Percentiles rank a stretch among this genome's conserved stretches.
Evolutionary conservation across 306 rosid species (phyloP).

Genomic region (Lathyrus oleraceus): DNA sequence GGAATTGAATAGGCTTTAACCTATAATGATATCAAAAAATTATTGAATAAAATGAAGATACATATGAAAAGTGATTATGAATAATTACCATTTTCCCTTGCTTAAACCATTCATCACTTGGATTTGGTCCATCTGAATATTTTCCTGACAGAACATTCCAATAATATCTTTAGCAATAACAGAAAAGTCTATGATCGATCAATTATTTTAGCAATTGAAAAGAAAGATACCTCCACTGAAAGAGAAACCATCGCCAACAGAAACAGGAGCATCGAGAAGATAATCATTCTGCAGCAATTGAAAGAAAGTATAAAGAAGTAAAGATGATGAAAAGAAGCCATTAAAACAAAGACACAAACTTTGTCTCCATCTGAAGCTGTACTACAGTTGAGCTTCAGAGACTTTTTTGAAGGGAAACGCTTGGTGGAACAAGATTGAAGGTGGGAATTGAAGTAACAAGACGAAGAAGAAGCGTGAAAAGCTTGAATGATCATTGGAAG

Average conservation of each 20-base stretch:
- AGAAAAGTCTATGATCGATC: neutral
- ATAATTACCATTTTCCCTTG: slow-evolving; percentile 69
- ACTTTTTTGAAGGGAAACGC: slow-evolving; percentile 34
- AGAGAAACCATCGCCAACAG: slow-evolving; percentile 84
- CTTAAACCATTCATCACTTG: slow-evolving; percentile 89
- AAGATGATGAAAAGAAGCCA: neutral
- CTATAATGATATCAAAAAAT: slow-evolving; percentile 45
- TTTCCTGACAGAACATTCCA: slow-evolving; percentile 55
- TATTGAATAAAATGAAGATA: neutral
- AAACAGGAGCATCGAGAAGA: slow-evolving; percentile 76
- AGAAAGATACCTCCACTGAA: slow-evolving; percentile 69
- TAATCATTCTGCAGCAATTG: slow-evolving; percentile 58
- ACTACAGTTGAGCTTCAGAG: slow-evolving; percentile 47
- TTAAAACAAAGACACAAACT: slow-evolving; percentile 36
- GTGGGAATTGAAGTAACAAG: slow-evolving; percentile 35
- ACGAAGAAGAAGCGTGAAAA: slow-evolving; percentile 37
- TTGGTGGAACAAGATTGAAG: slow-evolving; percentile 34
- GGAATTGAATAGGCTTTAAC: slow-evolving; percentile 63
- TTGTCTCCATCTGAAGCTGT: slow-evolving; percentile 43
- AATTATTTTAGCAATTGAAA: neutral
- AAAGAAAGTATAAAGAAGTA: neutral
- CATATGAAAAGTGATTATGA: neutral
- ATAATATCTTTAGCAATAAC: slow-evolving; percentile 20
- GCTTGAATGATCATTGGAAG: slow-evolving; percentile 39
- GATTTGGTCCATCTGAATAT: slow-evolving; percentile 78